A percentile compares a stretch with the other conserved stretches of the same genome.
These are phyloP conservation scores for Coemansia sp. DNA, from an alignment of 192 early-diverging fungal species.

Conservation along the genomic window DNA sequence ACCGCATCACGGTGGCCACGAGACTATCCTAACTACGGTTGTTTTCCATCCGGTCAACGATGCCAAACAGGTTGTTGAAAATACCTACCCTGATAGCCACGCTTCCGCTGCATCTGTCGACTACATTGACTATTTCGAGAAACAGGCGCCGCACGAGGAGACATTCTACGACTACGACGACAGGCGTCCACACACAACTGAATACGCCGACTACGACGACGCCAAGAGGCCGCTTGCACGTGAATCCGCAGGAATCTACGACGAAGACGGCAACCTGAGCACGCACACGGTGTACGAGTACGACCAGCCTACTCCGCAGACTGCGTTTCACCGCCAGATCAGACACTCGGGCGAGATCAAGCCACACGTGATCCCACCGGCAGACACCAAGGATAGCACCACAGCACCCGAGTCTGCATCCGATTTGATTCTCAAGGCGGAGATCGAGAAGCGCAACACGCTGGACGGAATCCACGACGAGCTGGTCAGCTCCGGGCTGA, in stretches of 20 bases:
- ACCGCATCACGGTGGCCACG: neutral
- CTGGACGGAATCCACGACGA: conserved; percentile 3
- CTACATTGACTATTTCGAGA: conserved; percentile 5
- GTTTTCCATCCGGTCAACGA: neutral
- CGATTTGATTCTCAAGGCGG: neutral
- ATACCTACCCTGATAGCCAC: neutral
- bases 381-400: neutral
- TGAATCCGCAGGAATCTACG: neutral
- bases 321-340: neutral
- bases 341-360: neutral
- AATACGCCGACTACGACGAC: neutral
- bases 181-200: neutral
- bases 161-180: neutral
- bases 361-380: neutral
- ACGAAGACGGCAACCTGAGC: no score
- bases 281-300: neutral
- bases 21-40: neutral
- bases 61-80: no score
- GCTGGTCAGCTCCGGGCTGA: conserved; percentile 7
- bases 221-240: no score
- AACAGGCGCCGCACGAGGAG: neutral
- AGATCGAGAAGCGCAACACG: conserved; percentile 7
- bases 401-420: neutral
- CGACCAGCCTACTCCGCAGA: no score
- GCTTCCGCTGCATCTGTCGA: neutral